Evolutionary conservation across 805 yeast species (phyloP).

Genomic region (Myxozyma nipponensis): DNA sequence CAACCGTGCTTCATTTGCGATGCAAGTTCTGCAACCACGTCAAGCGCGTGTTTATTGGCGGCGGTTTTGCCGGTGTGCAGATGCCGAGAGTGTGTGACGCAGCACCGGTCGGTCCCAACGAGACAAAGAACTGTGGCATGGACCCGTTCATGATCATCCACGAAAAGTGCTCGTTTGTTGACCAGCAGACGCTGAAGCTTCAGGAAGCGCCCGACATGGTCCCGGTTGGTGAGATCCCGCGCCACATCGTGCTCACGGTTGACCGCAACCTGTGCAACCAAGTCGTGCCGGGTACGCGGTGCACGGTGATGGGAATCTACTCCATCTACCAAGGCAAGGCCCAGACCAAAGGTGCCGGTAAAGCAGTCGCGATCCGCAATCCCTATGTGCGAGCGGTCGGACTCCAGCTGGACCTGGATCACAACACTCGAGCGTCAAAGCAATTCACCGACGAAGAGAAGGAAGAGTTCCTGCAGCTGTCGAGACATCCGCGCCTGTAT

Average conservation of each 20-base stretch:
- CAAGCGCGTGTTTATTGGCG: constrained; percentile 53
- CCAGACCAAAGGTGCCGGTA: constrained; percentile 49
- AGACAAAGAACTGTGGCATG: constrained; percentile 66
- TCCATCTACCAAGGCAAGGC: constrained; percentile 76
- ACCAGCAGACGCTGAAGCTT: constrained; percentile 87
- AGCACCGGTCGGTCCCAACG: constrained; percentile 41
- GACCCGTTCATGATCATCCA: constrained; percentile 93
- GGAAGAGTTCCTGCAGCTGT: constrained; percentile 76
- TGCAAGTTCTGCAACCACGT: constrained; percentile 87
- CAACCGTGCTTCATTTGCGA: constrained; percentile 76
- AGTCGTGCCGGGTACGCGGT: constrained; percentile 92
- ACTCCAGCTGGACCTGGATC: constrained; percentile 76
- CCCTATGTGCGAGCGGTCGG: constrained; percentile 89
- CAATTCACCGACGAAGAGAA: constrained; percentile 90
- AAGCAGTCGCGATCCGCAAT: constrained; percentile 80
- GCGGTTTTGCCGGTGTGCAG: constrained; percentile 67
- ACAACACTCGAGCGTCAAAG: constrained; percentile 55
- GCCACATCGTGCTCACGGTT: constrained; percentile 81
- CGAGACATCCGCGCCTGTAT: constrained; percentile 80
- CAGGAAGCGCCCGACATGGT: constrained; percentile 99
- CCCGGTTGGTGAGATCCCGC: constrained; percentile 98
- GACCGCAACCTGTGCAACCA: constrained; percentile 87
- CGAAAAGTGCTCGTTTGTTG: constrained; percentile 88
- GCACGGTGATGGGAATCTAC: constrained; percentile 87
- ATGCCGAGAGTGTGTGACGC: constrained; percentile 67